Evolutionary conservation across 108 stramenopile species (phyloP), one percentile per base, ranked within the genome.

Genomic region (Skeletonema potamos): DNA sequence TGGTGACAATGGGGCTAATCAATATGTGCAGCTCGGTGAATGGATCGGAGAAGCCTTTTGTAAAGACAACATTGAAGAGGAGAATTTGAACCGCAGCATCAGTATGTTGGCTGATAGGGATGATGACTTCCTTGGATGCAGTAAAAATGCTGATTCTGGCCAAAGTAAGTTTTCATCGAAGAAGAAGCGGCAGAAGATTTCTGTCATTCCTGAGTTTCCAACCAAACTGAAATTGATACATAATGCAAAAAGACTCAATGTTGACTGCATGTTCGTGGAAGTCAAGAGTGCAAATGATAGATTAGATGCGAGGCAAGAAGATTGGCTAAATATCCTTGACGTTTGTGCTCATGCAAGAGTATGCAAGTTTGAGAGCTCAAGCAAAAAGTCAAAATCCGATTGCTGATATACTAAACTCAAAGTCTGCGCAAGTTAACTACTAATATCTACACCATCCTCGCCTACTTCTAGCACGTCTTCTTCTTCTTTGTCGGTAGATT

Each of bases 271-370:
- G 86, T 85, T 89, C 33, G 86, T 89, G 0, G 94, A 95, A 65
- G 94, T 95, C 0, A 95, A 95, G 69, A 90, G 89, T 44, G 70
- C 64, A 13, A 92, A 91, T 68, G 94, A 95, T 82, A 82, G 86
- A 30, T 66, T 95, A 6, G 90, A 91, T 74, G 59, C 76, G 0
- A 73, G 94, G 54, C 94, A 95, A 70, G 89, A 92, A 70, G 90
- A 91, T 58, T 95, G 94, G 94, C 72, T 95, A 24, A 92, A 89
- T 64, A 82, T 95, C 11, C 48, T 95, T 18, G 87, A 89, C 54
- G 51, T 33, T 2, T 56, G 68, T 33, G 84, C 83, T 6, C 75
- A 84, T 67, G 89, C 86, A 28, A 70, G 92, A 32, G 92, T 93
- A 20, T 93, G 94, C 79, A 96, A 93, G 63, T 95, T 93, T 66